Conservation (phyloP, 2,329 filamentous ascomycete genomes). For the Basipetospora sp. region DNA sequence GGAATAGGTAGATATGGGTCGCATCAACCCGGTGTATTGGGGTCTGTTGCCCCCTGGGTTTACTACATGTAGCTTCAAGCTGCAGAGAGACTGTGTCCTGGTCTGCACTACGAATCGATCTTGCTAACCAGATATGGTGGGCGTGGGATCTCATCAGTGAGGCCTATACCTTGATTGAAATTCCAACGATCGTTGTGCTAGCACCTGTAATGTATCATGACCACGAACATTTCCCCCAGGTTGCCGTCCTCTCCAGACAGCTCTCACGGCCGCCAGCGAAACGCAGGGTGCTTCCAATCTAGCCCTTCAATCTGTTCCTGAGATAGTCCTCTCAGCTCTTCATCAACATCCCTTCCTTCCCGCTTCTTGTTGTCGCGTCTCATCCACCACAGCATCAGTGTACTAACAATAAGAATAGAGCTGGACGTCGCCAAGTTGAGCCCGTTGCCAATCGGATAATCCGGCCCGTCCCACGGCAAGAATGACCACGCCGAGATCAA, state of each 20-base stretch:
- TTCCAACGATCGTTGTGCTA: too few relatives aligned
- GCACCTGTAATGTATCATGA: too few relatives aligned
- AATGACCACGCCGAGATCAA: slow-evolving; percentile 53
- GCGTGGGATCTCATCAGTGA: too few relatives aligned
- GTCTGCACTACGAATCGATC: too few relatives aligned
- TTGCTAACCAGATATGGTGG: too few relatives aligned
- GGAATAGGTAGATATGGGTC: too few relatives aligned
- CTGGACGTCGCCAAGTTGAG: slow-evolving; percentile 47
- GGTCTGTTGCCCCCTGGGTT: too few relatives aligned
- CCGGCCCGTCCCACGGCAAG: slow-evolving; percentile 44
- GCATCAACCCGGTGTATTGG: too few relatives aligned
- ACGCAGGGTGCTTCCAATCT: slow-evolving; percentile 53
- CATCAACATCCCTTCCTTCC: slow-evolving; percentile 16
- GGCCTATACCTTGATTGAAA: too few relatives aligned
- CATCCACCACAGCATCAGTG: slow-evolving; percentile 43
- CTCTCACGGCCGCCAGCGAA: slow-evolving; percentile 34
- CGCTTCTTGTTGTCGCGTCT: slow-evolving; percentile 37
- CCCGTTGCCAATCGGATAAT: slow-evolving; percentile 58
- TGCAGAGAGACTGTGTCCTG: too few relatives aligned
- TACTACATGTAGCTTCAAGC: too few relatives aligned
- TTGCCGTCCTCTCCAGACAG: not conserved
- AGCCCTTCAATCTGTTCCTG: slow-evolving; percentile 41
- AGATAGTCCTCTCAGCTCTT: slow-evolving; percentile 37
- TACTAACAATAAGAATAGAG: slow-evolving; percentile 34
- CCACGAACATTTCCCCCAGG: too few relatives aligned